Evolutionary conservation across 257 asterid species (phyloP).

Genomic region (Gentiana macrophylla): DNA sequence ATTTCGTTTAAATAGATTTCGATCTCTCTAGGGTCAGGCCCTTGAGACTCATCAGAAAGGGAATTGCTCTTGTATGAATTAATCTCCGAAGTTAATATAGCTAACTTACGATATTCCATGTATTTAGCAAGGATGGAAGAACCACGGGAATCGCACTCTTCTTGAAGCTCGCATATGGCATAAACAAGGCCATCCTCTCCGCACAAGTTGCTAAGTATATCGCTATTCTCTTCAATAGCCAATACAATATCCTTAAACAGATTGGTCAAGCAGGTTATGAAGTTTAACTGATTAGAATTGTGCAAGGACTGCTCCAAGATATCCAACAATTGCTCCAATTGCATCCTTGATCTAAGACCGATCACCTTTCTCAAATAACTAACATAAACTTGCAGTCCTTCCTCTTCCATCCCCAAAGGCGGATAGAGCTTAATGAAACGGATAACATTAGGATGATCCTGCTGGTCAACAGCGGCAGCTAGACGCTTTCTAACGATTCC

Average conservation of each 20-base stretch:
- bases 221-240: conserved; percentile 84
- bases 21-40: conserved; percentile 76
- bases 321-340: conserved; percentile 69
- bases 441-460: conserved; percentile 63
- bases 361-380: conserved; percentile 63
- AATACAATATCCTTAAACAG: conserved; percentile 79
- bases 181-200: conserved; percentile 94
- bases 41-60: conserved; percentile 58
- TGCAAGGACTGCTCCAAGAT: conserved; percentile 16
- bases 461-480: conserved; percentile 61
- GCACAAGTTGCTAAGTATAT: conserved; percentile 61
- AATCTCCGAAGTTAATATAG: conserved; percentile 67
- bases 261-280: conserved; percentile 68
- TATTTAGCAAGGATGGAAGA: conserved; percentile 63
- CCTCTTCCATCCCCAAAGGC: conserved; percentile 78
- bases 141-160: conserved; percentile 90
- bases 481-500: conserved; percentile 55
- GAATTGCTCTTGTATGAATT: conserved; percentile 73
- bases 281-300: conserved; percentile 26
- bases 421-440: conserved; percentile 69
- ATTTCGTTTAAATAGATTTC: conserved; percentile 90
- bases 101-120: conserved; percentile 65
- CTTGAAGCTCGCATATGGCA: conserved; percentile 88
- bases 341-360: conserved; percentile 54
- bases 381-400: conserved; percentile 72